Conservation (phyloP, 106 monocot genomes). For the Platanthera guangdongensis region DNA sequence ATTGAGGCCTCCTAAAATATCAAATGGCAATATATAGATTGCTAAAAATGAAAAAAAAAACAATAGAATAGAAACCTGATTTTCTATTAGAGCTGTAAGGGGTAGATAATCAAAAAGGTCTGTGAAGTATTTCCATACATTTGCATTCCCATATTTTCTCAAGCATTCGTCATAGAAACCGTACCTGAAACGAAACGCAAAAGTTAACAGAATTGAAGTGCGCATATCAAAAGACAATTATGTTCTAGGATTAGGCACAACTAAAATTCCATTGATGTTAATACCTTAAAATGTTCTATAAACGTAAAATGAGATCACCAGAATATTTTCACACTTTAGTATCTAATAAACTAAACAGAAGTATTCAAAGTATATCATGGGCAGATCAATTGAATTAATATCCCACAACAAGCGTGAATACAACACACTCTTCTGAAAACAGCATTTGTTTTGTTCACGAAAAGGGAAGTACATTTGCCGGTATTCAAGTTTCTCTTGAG, state of each 20-base stretch:
- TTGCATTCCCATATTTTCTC: conserved; percentile 81
- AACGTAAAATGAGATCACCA: background rate
- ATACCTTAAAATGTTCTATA: background rate
- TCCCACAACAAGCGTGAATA: background rate
- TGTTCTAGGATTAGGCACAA: background rate
- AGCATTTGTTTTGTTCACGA: background rate
- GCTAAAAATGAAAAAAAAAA: background rate
- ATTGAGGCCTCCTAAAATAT: background rate
- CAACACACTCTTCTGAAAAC: background rate
- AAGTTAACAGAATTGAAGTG: conserved; percentile 1
- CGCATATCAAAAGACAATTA: background rate
- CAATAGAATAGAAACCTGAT: conserved; percentile 35
- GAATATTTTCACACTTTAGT: background rate
- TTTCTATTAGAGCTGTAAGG: conserved; percentile 71
- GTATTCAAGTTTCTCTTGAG: background rate
- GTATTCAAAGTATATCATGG: background rate
- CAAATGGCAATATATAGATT: background rate
- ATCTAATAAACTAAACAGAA: background rate
- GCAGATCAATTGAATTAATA: background rate
- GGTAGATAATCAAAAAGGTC: conserved; percentile 77
- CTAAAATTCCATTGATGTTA: background rate
- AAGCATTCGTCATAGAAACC: conserved; percentile 83
- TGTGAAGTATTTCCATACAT: conserved; percentile 82
- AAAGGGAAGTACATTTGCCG: background rate
- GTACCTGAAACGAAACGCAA: conserved; percentile 37